Base-by-base conservation (phyloP, 2,329 filamentous ascomycete species). In the Colletotrichum somersetense region DNA sequence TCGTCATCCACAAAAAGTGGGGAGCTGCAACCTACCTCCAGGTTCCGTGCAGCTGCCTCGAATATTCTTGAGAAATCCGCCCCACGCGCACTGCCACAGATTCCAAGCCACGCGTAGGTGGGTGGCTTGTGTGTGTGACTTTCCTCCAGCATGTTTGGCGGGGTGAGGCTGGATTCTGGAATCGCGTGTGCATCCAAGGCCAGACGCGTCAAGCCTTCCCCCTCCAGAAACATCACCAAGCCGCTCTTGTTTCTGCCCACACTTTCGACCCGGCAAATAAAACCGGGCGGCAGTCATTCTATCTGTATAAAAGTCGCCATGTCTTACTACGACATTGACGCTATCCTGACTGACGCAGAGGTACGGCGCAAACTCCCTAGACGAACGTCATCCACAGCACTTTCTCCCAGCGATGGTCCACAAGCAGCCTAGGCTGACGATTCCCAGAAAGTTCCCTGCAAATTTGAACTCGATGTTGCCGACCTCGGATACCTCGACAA, bases 401-500 rank as follows among this genome's bases (percentile, higher is more conserved):
- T 42, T 33, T 3, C 10, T 26, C 42, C 8, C 12, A 16, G 26
- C 0, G 8, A 20, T 59, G 16, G 10, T 14, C 66, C 42, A 26
- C 5, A 38, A 42, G n/a, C 38, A 58, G 63, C 23, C 14, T 62
- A 62, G 4, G 33, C 62, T 56, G 26, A 68, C 33, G n/a, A 12
- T 30, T 11, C 55, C 35, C 76, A 97, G 91, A 98, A 98, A 93
- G 90, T 98, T 42, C 96, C 96, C 52, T 97, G 95, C 85, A 97
- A 93, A 63, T 98, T 98, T 83, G 93, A 97, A 79, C 89, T 98
- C 78, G 93, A 96, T 72, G 91, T 97, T 42, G 92, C 95, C 26
- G 91, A 93, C 68, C 89, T 98, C 57, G 95, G 95, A 76, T 94
- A 97, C 80, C 88, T 99, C 72, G 95, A 97, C 83, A 95, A 95